Evolutionary conservation across 2,329 filamentous ascomycete species (phyloP), one percentile per base, ranked within the genome.

Genomic region (Scopulariopsis brevicaulis): DNA sequence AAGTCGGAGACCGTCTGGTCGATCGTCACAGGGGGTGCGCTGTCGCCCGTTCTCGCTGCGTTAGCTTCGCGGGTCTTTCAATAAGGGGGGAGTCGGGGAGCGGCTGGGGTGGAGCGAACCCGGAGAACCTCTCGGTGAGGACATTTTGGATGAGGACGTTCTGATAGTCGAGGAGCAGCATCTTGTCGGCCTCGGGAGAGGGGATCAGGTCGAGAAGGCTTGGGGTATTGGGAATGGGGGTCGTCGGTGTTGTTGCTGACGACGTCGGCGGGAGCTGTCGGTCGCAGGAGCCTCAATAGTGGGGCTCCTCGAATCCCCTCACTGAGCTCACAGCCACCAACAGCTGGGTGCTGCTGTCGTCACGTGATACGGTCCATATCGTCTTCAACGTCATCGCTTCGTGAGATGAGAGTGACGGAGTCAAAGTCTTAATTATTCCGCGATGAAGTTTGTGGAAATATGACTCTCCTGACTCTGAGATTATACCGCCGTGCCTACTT

Each of bases 1-100:
- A 99, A 99, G 76, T 99, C 94, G 70, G 93, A 97, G 62, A 96
- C 90, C 62, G 96, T 90, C 78, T 99, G 94, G 75, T 99, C 95
- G 72, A 99, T 96, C 65, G 89, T 90, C 60, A 84, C 82, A 60
- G 91, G 90, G 65, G 90, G 77, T 71, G 88, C 88, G 74, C 93
- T 96, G 46, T 50, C 14, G 34, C 37, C 22, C 71, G 69, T 69
- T 73, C 72, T 50, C 46, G 20, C 8, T 20, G 20, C 22, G 22
- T 50, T 62, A 74, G 73, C 69, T 66, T 66, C 32, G 32, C 14
- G 28, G 20, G 22, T 15, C 22, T 25, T 46, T 3, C 8, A 7
- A 2, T 24, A 8, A 40, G 37, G 37, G 46, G 46, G 46, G 7
- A 24, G 46, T 34, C 32, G 24, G 22, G 43, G n/a, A 8, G 37